Base-by-base conservation (phyloP, 805 yeast genomes). In the Yarrowia sp. region DNA sequence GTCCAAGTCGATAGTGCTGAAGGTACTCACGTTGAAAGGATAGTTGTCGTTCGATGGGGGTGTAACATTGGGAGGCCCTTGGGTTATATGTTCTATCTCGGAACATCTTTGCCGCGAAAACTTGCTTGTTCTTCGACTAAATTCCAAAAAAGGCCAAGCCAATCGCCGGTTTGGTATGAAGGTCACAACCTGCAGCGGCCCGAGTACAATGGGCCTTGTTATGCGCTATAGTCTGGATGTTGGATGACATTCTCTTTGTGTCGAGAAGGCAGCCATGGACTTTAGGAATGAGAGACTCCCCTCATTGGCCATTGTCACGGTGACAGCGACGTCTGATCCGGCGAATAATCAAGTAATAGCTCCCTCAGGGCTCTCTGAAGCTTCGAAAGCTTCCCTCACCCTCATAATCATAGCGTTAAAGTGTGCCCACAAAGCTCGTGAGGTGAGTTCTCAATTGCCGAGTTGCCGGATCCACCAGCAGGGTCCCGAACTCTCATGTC, bases 241-340 rank as follows among this genome's bases (percentile, higher is more conserved):
- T 41, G 47, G 31, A 16, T 44, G 51, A 19, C 51, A 44, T 22
- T 25, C 14, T 16, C 51, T 44, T 44, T 44, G 51, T 44, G 6
- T 19, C 16, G 31, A 9, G n/a, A 6, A 24, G 9, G 41, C 24
- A 36, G 41, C 24, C 41, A 19, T n/a, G n/a, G n/a, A n/a, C n/a
- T n/a, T n/a, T n/a, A n/a, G n/a, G n/a, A n/a, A n/a, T n/a, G n/a
- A n/a, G n/a, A n/a, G n/a, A n/a, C n/a, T n/a, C n/a, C n/a, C n/a
- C n/a, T n/a, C n/a, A n/a, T n/a, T n/a, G n/a, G n/a, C n/a, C n/a
- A n/a, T n/a, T n/a, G n/a, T n/a, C n/a, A n/a, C n/a, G n/a, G n/a
- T n/a, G n/a, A n/a, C n/a, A n/a, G n/a, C n/a, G n/a, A n/a, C n/a
- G n/a, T n/a, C n/a, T n/a, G n/a, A n/a, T n/a, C n/a, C n/a, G n/a